Evolutionary conservation across 164 flowering plant species (phyloP).

Genomic region (Dillenia suffruticosa): DNA sequence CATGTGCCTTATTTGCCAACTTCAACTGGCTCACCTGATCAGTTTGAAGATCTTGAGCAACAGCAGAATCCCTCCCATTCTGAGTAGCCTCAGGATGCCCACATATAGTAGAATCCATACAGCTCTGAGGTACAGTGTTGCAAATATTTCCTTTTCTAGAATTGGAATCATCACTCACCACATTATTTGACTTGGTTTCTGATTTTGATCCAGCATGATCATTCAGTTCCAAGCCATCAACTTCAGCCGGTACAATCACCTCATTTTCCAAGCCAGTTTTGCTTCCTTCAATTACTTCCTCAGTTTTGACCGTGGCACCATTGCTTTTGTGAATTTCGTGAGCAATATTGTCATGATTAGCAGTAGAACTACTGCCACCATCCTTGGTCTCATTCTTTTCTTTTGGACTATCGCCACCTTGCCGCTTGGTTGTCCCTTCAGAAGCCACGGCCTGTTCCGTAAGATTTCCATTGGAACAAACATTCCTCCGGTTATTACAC

Average conservation of each 20-base stretch:
- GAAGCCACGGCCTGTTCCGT: constrained; percentile 23
- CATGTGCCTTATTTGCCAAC: constrained; percentile 43
- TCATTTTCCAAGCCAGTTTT: constrained; percentile 26
- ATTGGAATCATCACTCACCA: constrained; percentile 14
- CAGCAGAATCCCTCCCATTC: constrained; percentile 20
- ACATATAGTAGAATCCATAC: constrained; percentile 14
- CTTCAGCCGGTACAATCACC: constrained; percentile 13
- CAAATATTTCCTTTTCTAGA: constrained; percentile 13
- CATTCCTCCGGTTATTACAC: constrained; percentile 22
- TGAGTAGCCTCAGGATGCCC: constrained; percentile 23
- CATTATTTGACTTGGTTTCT: constrained; percentile 19
- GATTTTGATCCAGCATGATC: constrained; percentile 16
- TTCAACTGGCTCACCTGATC: constrained; percentile 20
- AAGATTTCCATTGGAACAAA: constrained; percentile 30
- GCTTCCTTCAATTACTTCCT: constrained; percentile 24
- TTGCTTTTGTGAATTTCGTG: constrained; percentile 18
- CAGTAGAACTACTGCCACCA: constrained; percentile 18
- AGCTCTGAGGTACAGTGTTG: constrained; percentile 18
- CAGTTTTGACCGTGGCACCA: constrained; percentile 25
- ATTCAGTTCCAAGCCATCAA: constrained; percentile 20
- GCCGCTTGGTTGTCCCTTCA: constrained; percentile 19
- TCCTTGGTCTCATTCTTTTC: constrained; percentile 26
- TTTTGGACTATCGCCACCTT: constrained; percentile 18
- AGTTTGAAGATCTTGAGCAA: constrained; percentile 27
- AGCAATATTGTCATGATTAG: constrained; percentile 14